Base-by-base conservation (phyloP, 768 basidiomycete species). In the Naganishia antarctica region DNA sequence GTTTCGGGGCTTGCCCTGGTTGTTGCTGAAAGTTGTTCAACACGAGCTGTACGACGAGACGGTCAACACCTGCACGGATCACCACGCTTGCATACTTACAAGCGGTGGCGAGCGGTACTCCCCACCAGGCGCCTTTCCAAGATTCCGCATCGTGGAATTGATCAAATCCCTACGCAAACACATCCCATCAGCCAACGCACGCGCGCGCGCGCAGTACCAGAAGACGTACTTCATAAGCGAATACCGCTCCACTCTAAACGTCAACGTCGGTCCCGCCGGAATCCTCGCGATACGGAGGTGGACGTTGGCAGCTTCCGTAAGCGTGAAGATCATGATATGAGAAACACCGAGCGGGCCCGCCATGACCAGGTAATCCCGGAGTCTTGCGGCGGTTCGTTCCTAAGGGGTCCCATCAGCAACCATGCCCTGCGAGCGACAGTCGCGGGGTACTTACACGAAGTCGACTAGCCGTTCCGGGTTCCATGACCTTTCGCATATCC, bases 401-500 rank as follows among this genome's bases (percentile, higher is more conserved):
- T 97, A 73, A 70, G 29, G 47, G 13, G 34, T 32, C 43, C 18
- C 9, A 18, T 13, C n/a, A 15, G 9, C 28, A 34, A 28, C 25
- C 25, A 11, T 43, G 18, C 53, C 6, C 57, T n/a, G 60, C 13
- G 15, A 46, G 40, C 8, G 6, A 43, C 28, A 29, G 28, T n/a
- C n/a, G n/a, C n/a, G n/a, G n/a, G n/a, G n/a, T n/a, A 72, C 80
- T 68, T 67, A 94, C 93, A 79, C 81, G 86, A n/a, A 99, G 82
- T 53, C 96, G 83, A 67, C 86, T 87, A 21, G 94, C 96, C 15
- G 96, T 99, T 73, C 97, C 91, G 65, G 96, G 96, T 76, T 99
- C 96, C 90, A 99, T 90, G 66, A 96, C 90, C 78, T 90, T 89
- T 72, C 96, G 82, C 73, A 96, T 80, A 79, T 99, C 94, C 62